Percentiles rank a stretch among this genome's conserved stretches.
These are phyloP conservation scores for Medicago ruthenica DNA, from an alignment of 306 rosid genomes.

Conservation along the genomic window DNA sequence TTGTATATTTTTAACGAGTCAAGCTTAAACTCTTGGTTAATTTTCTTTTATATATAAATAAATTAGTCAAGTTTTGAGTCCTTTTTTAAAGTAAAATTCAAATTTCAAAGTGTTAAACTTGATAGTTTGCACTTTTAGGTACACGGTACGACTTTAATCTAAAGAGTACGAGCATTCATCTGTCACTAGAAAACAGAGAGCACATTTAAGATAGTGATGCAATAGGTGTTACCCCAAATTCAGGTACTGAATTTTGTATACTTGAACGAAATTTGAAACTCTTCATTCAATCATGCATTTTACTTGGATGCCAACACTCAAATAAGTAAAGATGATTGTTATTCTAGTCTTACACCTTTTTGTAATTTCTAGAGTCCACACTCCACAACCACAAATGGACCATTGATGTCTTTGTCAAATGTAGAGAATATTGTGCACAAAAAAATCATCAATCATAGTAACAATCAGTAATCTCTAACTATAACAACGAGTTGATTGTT, in stretches of 20 bases:
- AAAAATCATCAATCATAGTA: not conserved
- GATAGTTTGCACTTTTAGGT: no score
- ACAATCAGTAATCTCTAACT: not conserved
- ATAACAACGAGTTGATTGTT: not conserved
- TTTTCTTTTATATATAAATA: no score
- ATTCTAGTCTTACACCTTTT: constrained; percentile 7
- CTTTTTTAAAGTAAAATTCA: no score
- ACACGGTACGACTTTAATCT: no score
- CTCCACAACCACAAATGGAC: not conserved
- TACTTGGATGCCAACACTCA: not conserved
- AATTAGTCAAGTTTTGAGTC: no score
- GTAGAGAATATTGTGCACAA: constrained; percentile 20
- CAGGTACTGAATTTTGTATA: not conserved
- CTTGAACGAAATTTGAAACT: not conserved
- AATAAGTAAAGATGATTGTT: not conserved
- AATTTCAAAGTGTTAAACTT: no score
- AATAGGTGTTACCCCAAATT: not conserved
- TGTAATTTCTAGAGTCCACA: not conserved
- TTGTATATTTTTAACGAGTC: no score
- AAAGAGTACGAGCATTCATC: not conserved
- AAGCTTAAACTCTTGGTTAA: no score
- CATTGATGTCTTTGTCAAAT: constrained; percentile 16
- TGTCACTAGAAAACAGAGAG: not conserved
- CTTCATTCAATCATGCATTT: not conserved
- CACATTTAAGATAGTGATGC: not conserved